phyloP scores from a whole-genome alignment of 345 rosid genomes.

The Murraya paniculata region DNA sequence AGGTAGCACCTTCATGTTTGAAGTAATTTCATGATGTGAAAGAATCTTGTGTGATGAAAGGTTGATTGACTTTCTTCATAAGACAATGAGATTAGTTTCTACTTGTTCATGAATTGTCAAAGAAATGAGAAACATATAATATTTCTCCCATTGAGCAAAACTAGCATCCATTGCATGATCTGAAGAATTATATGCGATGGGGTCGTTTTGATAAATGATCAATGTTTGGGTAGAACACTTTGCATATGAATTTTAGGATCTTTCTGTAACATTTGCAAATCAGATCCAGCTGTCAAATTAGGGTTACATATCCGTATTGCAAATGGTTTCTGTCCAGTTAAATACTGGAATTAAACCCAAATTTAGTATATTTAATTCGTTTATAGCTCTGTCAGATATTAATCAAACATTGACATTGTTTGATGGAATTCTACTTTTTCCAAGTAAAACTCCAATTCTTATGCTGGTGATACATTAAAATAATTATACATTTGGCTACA shows the following conservation, averaged over 20 bases:
- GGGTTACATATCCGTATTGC: background rate
- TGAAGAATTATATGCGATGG: background rate
- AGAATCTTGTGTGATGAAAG: conserved; percentile 20
- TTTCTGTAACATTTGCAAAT: background rate
- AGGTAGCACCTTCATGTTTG: conserved; percentile 14
- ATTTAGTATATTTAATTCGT: background rate
- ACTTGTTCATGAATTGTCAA: conserved; percentile 23
- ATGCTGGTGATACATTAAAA: too few relatives aligned
- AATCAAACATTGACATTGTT: too few relatives aligned
- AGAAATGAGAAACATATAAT: conserved; percentile 11
- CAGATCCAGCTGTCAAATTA: background rate
- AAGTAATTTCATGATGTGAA: conserved; percentile 14
- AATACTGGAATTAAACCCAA: background rate
- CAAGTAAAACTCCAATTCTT: background rate
- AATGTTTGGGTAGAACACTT: background rate
- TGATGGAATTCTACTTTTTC: background rate
- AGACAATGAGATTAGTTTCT: conserved; percentile 14
- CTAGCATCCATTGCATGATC: background rate
- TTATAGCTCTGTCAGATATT: background rate
- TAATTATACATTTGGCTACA: background rate
- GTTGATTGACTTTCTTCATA: conserved; percentile 18
- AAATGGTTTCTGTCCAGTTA: background rate
- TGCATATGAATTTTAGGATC: background rate
- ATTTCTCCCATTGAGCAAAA: background rate
- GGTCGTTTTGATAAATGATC: background rate